Conservation (phyloP, 768 basidiomycete species). For the Boletus tomentosulus region DNA sequence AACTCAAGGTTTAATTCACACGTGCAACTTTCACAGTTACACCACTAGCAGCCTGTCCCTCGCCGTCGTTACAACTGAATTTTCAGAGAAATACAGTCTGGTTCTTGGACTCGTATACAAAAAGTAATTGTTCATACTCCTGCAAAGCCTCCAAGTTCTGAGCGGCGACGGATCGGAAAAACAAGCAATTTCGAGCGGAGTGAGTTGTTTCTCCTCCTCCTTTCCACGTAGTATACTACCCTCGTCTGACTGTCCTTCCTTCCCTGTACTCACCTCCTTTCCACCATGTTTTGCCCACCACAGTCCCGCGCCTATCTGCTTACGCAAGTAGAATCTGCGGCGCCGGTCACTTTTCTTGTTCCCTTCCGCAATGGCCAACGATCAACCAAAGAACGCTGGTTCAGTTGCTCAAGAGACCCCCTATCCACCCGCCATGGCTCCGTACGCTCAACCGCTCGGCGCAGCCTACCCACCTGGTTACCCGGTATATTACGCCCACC, state of each 20-base stretch:
- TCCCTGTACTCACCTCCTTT: slow-evolving; percentile 6
- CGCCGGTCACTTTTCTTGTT: slow-evolving; percentile 27
- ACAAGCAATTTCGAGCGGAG: slow-evolving; percentile 36
- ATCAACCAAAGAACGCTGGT: slow-evolving; percentile 33
- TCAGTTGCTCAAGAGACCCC: slow-evolving; percentile 34
- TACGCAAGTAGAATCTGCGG: slow-evolving; percentile 27
- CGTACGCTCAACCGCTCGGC: slow-evolving; percentile 26
- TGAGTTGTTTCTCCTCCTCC: slow-evolving; percentile 22
- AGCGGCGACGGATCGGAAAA: slow-evolving; percentile 38
- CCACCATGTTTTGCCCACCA: slow-evolving; percentile 17
- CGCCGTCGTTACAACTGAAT: slow-evolving; percentile 4
- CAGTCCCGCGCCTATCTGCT: slow-evolving; percentile 28
- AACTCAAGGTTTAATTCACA: slow-evolving; percentile 31
- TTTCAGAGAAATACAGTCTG: slow-evolving; percentile 8
- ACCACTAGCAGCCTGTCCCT: slow-evolving; percentile 20
- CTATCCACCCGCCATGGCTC: slow-evolving; percentile 26
- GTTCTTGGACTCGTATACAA: slow-evolving; percentile 8
- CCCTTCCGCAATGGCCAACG: slow-evolving; percentile 26
- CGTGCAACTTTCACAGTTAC: slow-evolving; percentile 27
- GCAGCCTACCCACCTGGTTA: slow-evolving; percentile 31
- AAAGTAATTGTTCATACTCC: slow-evolving; percentile 3
- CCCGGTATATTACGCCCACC: slow-evolving; percentile 31
- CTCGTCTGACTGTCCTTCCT: slow-evolving; percentile 4
- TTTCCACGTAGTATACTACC: not conserved
- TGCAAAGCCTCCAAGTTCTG: slow-evolving; percentile 22